Conservation (phyloP, 805 yeast genomes). For the Candida easanensis region DNA sequence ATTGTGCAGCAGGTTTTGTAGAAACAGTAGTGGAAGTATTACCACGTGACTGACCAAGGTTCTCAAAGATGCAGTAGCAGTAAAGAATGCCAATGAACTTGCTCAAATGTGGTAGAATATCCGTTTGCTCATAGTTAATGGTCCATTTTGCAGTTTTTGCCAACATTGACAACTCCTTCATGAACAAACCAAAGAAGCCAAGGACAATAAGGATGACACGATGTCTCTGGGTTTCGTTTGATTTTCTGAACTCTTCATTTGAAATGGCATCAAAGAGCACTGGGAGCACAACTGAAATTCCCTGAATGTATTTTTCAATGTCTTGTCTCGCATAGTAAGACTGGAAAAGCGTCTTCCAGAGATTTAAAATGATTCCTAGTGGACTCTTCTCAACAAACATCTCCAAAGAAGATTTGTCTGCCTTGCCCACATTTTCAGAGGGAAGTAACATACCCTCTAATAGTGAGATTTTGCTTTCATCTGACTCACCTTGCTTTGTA, state of each 20-base stretch:
- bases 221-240: conserved; percentile 34
- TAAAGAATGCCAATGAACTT: conserved; percentile 43
- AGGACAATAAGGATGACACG: conserved; percentile 46
- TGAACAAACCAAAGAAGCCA: conserved; percentile 52
- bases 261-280: conserved; percentile 37
- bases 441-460: conserved; percentile 44
- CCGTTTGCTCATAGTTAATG: conserved; percentile 6
- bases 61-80: conserved; percentile 35
- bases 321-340: conserved; percentile 39
- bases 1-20: conserved; percentile 29
- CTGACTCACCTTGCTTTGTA: conserved; percentile 17
- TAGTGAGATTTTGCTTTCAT: conserved; percentile 30
- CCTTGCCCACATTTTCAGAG: conserved; percentile 23
- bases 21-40: no score
- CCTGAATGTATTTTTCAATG: conserved; percentile 38
- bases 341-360: conserved; percentile 73
- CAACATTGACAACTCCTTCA: conserved; percentile 34
- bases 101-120: conserved; percentile 25
- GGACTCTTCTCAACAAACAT: conserved; percentile 63
- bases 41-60: conserved; percentile 2
- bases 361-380: conserved; percentile 59
- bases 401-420: conserved; percentile 48
- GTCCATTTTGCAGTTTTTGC: conserved; percentile 36
- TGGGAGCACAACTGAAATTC: conserved; percentile 50
- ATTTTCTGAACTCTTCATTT: conserved; percentile 21